Evolutionary conservation across 805 yeast genomes (phyloP).

Genomic region (Lachancea meyersii): DNA sequence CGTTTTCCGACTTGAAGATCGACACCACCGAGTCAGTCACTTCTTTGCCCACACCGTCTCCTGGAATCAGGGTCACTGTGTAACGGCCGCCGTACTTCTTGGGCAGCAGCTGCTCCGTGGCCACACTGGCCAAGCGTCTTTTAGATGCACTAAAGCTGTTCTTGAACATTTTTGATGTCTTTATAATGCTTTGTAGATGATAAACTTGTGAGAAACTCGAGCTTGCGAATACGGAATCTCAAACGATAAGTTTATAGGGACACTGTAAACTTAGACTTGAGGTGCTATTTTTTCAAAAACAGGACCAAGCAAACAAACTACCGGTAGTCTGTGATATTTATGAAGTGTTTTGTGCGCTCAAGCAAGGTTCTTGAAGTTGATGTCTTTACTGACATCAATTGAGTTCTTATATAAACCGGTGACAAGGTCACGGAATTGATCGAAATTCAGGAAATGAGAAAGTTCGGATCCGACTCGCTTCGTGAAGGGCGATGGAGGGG

Average conservation of each 20-base stretch:
- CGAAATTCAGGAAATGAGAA: not conserved
- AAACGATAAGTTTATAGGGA: not conserved
- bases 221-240: not conserved
- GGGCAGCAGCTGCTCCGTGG: constrained; percentile 62
- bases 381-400: not conserved
- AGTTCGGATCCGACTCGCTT: constrained; percentile 2
- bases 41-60: constrained; percentile 97
- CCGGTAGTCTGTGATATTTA: not conserved
- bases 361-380: too few species aligned
- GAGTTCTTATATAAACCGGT: not conserved
- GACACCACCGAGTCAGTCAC: constrained; percentile 89
- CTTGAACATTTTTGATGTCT: constrained; percentile 26
- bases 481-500: not conserved
- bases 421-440: not conserved
- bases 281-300: too few species aligned
- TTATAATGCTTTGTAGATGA: not conserved
- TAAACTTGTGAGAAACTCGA: not conserved
- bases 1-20: constrained; percentile 77
- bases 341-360: not conserved
- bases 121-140: constrained; percentile 48
- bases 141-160: constrained; percentile 22
- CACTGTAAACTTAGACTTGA: too few species aligned
- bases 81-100: constrained; percentile 92
- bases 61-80: constrained; percentile 92
- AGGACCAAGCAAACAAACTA: not conserved